phyloP scores from a whole-genome alignment of 768 basidiomycete species.

The Trametes cubensis region DNA sequence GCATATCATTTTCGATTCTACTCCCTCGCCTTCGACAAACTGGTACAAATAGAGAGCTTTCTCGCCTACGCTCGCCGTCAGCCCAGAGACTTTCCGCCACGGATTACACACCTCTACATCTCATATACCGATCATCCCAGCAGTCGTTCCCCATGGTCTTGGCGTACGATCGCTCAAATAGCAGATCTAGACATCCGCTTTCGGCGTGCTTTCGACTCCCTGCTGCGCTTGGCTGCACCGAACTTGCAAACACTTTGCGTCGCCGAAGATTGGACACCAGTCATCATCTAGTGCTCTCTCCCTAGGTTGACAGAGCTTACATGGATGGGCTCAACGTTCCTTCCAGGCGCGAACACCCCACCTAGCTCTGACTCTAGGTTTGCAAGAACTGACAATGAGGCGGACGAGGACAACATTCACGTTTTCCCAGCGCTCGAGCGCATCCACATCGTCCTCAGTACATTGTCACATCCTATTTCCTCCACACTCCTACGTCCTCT shows the following conservation, averaged over 20 bases:
- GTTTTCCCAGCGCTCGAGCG: no score
- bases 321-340: neutral
- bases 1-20: neutral
- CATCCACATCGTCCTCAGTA: no score
- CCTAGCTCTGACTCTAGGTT: no score
- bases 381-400: no score
- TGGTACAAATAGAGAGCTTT: neutral
- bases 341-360: no score
- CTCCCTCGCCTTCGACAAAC: neutral
- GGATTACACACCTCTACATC: neutral
- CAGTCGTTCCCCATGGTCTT: neutral
- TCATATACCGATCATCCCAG: neutral
- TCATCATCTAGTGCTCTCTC: neutral
- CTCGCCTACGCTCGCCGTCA: neutral
- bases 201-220: neutral
- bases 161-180: neutral
- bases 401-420: no score
- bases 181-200: neutral
- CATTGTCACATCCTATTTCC: no score
- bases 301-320: neutral
- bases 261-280: neutral
- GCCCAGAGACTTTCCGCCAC: neutral
- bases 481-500: no score
- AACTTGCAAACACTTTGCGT: slow-evolving; percentile 2
- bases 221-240: neutral